These are phyloP conservation scores for Drechslerella coelobrocha DNA, from an alignment of 2,329 filamentous ascomycete genomes.

Conservation along the genomic window DNA sequence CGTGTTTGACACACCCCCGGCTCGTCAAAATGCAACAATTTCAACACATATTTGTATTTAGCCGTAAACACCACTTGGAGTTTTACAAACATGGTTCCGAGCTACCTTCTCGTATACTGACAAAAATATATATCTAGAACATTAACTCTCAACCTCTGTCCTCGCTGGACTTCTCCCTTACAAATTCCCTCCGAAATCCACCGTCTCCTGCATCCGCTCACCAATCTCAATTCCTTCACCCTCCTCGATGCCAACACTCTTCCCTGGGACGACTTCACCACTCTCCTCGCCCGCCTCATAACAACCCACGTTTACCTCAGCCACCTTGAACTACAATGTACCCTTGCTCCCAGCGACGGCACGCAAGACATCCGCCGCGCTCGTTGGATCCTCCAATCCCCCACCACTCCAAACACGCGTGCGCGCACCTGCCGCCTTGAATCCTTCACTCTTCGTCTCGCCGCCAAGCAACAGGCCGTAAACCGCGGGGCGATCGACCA, in stretches of 20 bases:
- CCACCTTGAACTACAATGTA: conserved; percentile 41
- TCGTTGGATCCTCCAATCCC: not conserved
- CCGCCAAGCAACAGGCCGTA: conserved; percentile 16
- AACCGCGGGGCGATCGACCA: conserved; percentile 22
- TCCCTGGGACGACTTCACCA: conserved; percentile 30
- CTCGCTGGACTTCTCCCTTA: not conserved
- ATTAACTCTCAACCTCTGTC: conserved; percentile 31
- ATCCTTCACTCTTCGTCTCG: conserved; percentile 20
- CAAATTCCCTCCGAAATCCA: conserved; percentile 28
- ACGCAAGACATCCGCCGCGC: conserved; percentile 11
- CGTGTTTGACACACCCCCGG: not conserved
- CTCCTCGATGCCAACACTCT: conserved; percentile 34
- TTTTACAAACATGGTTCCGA: not conserved
- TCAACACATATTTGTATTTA: conserved; percentile 21
- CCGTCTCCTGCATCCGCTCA: conserved; percentile 25
- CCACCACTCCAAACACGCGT: conserved; percentile 1
- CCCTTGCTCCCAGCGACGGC: conserved; percentile 23
- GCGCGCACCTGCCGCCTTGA: conserved; percentile 22
- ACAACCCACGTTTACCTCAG: conserved; percentile 44
- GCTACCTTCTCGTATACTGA: not conserved
- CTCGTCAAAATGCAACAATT: conserved; percentile 31
- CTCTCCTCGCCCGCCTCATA: conserved; percentile 37
- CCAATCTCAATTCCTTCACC: conserved; percentile 34
- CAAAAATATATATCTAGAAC: conserved; percentile 1
- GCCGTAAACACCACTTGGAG: not conserved